A percentile compares a stretch with the other conserved stretches of the same genome.
Evolutionary conservation across 345 rosid genomes (phyloP).

Genomic region (Corchorus olitorius): DNA sequence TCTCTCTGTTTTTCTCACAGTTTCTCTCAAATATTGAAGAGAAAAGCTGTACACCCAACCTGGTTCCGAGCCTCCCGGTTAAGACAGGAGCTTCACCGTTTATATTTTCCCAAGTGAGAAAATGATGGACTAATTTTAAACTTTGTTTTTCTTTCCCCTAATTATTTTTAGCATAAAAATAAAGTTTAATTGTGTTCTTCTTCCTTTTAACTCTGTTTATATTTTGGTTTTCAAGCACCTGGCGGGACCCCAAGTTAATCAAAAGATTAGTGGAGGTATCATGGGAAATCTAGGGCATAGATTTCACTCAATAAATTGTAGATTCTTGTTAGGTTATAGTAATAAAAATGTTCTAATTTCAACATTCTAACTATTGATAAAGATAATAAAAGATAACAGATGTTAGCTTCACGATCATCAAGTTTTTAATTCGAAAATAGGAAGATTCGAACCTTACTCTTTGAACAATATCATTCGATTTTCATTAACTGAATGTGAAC

Average conservation of each 20-base stretch:
- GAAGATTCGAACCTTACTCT: too few species aligned
- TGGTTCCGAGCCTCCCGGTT: slow-evolving; percentile 65
- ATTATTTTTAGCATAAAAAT: background rate
- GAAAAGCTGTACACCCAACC: slow-evolving; percentile 55
- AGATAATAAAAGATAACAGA: too few species aligned
- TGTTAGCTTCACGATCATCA: too few species aligned
- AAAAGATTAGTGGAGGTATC: background rate
- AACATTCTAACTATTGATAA: too few species aligned
- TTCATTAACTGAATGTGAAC: too few species aligned
- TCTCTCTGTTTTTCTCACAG: slow-evolving; percentile 28
- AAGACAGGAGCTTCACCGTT: slow-evolving; percentile 26
- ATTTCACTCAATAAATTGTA: background rate
- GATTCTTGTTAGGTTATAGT: too few species aligned
- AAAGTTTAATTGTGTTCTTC: background rate
- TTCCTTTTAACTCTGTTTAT: background rate
- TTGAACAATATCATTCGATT: too few species aligned
- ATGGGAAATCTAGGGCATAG: background rate
- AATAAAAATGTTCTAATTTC: too few species aligned
- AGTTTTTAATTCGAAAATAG: too few species aligned
- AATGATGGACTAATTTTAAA: slow-evolving; percentile 41
- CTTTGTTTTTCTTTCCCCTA: background rate
- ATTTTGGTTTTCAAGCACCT: too few species aligned
- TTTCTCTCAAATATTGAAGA: slow-evolving; percentile 35
- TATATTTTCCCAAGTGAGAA: slow-evolving; percentile 26
- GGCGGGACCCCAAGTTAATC: background rate